Evolutionary conservation across 1,284 basidiomycete genomes (phyloP).

Genomic region (Mrakiaceae sp.): DNA sequence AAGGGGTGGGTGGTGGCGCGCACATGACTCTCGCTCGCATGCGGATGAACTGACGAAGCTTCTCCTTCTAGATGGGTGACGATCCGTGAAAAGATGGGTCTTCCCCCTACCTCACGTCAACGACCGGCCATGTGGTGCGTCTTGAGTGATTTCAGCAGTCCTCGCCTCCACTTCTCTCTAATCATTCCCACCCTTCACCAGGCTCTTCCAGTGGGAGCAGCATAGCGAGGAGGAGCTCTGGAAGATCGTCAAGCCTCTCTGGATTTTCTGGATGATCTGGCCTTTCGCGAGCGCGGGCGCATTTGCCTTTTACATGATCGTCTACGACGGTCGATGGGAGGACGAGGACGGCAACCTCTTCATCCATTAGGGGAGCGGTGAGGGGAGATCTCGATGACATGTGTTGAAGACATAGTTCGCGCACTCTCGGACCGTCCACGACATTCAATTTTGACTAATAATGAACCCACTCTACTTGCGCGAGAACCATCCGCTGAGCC

Average conservation of each 20-base stretch:
- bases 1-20: slow-evolving; percentile 1
- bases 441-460: too few relatives aligned
- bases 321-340: not conserved
- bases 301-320: not conserved
- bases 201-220: not conserved
- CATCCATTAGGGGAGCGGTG: too few relatives aligned
- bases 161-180: too few relatives aligned
- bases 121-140: not conserved
- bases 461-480: too few relatives aligned
- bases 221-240: slow-evolving; percentile 5
- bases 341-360: not conserved
- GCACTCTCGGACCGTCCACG: too few relatives aligned
- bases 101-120: not conserved
- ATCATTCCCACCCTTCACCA: too few relatives aligned
- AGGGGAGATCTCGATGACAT: too few relatives aligned
- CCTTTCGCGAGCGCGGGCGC: not conserved
- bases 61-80: too few relatives aligned
- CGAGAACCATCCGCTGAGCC: not conserved
- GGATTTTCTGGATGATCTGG: not conserved
- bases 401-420: too few relatives aligned
- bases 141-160: too few relatives aligned
- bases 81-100: slow-evolving; percentile 2
- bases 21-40: too few relatives aligned
- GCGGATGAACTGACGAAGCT: too few relatives aligned
- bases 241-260: not conserved